Percentiles rank a stretch among this genome's conserved stretches.
phyloP scores from a whole-genome alignment of 73 alveolate genomes.

The Urostyla sp. region DNA sequence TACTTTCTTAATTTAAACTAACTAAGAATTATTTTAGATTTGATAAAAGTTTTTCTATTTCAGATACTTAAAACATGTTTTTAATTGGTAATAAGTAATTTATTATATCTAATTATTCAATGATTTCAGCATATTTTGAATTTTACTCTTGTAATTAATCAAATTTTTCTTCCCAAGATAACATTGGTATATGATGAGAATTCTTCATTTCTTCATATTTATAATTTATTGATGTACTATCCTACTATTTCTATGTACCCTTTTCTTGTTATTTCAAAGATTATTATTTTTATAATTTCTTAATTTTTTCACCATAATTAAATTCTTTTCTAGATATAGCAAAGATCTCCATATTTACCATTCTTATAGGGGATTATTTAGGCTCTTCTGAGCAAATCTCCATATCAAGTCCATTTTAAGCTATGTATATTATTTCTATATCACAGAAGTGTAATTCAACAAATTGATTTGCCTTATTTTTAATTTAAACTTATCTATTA shows the following conservation, averaged over 20 bases:
- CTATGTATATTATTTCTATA: constrained; percentile 55
- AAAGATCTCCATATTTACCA: constrained; percentile 47
- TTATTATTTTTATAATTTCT: constrained; percentile 44
- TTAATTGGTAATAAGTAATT: too few relatives aligned
- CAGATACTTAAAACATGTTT: background rate
- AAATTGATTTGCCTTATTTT: constrained; percentile 11
- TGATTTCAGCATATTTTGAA: background rate
- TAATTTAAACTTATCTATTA: background rate
- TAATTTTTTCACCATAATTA: constrained; percentile 35
- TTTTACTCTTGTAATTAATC: background rate
- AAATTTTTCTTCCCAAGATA: constrained; percentile 19
- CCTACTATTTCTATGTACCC: too few relatives aligned
- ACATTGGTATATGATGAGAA: background rate
- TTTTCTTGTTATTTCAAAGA: too few relatives aligned
- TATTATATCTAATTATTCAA: background rate
- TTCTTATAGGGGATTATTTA: constrained; percentile 35
- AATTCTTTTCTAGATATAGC: constrained; percentile 44
- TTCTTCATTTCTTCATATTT: background rate
- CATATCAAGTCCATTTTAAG: constrained; percentile 10
- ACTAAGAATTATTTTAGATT: too few relatives aligned
- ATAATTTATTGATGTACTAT: too few relatives aligned
- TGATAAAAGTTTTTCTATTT: too few relatives aligned
- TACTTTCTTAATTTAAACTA: too few relatives aligned
- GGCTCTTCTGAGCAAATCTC: constrained; percentile 47
- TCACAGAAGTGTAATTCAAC: constrained; percentile 65